These are phyloP conservation scores for Melastoma malabathricum DNA, from an alignment of 345 rosid species.

Conservation along the genomic window DNA sequence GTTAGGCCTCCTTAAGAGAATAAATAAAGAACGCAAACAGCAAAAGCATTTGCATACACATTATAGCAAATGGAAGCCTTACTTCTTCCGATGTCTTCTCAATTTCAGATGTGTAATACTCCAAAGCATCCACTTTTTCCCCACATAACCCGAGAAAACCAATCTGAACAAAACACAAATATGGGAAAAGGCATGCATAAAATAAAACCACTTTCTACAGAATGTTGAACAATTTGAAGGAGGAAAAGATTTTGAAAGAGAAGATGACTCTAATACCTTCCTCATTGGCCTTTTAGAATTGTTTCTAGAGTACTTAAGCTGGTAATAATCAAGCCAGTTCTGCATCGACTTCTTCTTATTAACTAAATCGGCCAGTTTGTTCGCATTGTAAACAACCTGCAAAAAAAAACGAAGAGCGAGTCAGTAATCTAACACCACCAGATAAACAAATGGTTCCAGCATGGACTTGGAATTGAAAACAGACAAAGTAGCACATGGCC, in stretches of 20 bases:
- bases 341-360: conserved; percentile 44
- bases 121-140: conserved; percentile 65
- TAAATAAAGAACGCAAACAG: background rate
- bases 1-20: background rate
- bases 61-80: conserved; percentile 8
- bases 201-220: too few species aligned
- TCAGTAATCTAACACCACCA: background rate
- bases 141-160: conserved; percentile 85
- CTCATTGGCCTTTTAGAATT: conserved; percentile 31
- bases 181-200: background rate
- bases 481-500: too few species aligned
- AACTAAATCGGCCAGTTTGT: conserved; percentile 72
- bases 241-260: too few species aligned
- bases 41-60: background rate
- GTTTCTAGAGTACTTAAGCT: conserved; percentile 50
- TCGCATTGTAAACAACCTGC: conserved; percentile 78
- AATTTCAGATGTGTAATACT: conserved; percentile 47
- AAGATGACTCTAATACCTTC: conserved; percentile 33
- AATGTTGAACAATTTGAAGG: too few species aligned
- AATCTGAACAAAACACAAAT: conserved; percentile 30
- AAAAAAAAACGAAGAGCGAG: conserved; percentile 5
- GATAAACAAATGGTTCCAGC: too few species aligned
- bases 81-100: conserved; percentile 63
- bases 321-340: conserved; percentile 85
- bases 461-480: too few species aligned